Conservation (phyloP, 2,329 filamentous ascomycete species). For the Neoarthrinium moseri region DNA sequence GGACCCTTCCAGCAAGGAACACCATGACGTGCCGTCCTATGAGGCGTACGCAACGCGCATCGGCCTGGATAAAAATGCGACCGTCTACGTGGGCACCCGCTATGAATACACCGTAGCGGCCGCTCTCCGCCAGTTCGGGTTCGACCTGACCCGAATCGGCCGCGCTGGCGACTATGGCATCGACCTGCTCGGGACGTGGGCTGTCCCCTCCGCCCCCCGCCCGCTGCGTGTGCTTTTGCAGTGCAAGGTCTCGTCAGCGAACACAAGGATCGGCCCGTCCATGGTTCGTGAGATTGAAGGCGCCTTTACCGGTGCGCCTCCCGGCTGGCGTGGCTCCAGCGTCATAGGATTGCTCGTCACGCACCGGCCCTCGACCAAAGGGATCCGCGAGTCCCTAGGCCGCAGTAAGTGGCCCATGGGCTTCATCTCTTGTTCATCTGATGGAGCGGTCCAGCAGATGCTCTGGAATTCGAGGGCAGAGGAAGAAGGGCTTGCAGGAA, state of each 20-base stretch:
- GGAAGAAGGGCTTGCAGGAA: slow-evolving; percentile 59
- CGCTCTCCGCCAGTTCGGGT: slow-evolving; percentile 58
- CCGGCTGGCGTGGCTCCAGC: slow-evolving; percentile 64
- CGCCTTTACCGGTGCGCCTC: slow-evolving; percentile 70
- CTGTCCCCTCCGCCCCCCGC: slow-evolving; percentile 42
- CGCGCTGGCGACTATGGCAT: slow-evolving; percentile 68
- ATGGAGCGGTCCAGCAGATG: slow-evolving; percentile 64
- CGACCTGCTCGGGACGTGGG: slow-evolving; percentile 73
- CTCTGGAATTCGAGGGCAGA: slow-evolving; percentile 69
- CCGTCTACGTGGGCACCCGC: slow-evolving; percentile 68
- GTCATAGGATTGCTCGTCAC: slow-evolving; percentile 72
- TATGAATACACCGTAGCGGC: slow-evolving; percentile 71
- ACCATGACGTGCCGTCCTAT: slow-evolving; percentile 65
- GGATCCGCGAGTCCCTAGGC: slow-evolving; percentile 70
- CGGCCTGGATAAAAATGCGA: slow-evolving; percentile 53
- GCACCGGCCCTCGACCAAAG: slow-evolving; percentile 70
- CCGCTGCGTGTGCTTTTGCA: slow-evolving; percentile 55
- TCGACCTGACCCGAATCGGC: slow-evolving; percentile 65
- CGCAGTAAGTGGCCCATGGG: slow-evolving; percentile 69
- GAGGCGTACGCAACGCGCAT: slow-evolving; percentile 59
- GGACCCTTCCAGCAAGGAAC: slow-evolving; percentile 45
- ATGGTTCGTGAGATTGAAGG: slow-evolving; percentile 77
- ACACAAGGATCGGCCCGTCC: slow-evolving; percentile 47
- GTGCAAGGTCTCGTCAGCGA: slow-evolving; percentile 63
- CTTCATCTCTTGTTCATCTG: slow-evolving; percentile 60